Evolutionary conservation across 2,329 filamentous ascomycete genomes (phyloP).

Genomic region (Cercospora beticola): DNA sequence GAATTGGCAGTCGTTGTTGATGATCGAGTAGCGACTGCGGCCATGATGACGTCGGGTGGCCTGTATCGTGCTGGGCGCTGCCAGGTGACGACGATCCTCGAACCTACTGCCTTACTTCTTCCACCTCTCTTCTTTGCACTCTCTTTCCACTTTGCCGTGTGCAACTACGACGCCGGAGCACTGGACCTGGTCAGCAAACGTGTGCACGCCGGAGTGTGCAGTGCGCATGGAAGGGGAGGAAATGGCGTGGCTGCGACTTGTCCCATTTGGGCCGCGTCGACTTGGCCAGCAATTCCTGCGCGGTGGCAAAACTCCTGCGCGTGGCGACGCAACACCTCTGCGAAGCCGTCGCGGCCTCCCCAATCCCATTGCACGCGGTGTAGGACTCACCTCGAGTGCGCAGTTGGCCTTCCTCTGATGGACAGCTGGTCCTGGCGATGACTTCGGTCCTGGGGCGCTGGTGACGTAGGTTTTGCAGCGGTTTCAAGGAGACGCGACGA

Average conservation of each 20-base stretch:
- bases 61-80: slow-evolving; percentile 5
- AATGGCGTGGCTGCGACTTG: neutral
- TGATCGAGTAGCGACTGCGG: slow-evolving; percentile 27
- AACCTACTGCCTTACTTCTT: slow-evolving; percentile 11
- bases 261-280: neutral
- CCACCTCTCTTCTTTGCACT: neutral
- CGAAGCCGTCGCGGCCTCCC: neutral
- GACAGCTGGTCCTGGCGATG: slow-evolving; percentile 7
- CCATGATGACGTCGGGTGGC: slow-evolving; percentile 18
- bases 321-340: neutral
- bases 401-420: neutral
- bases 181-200: slow-evolving; percentile 4
- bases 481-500: slow-evolving; percentile 10
- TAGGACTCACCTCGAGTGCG: slow-evolving; percentile 7
- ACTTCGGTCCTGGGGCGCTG: neutral
- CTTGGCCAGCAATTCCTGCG: slow-evolving; percentile 6
- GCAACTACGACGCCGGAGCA: neutral
- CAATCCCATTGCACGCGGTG: neutral
- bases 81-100: slow-evolving; percentile 13
- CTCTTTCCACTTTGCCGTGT: neutral
- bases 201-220: neutral
- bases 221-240: neutral
- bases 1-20: slow-evolving; percentile 30
- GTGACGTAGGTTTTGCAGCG: slow-evolving; percentile 8
- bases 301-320: slow-evolving; percentile 10